Evolutionary conservation across 495 filamentous ascomycete species (phyloP).

Genomic region (Bryoglossum gracile): DNA sequence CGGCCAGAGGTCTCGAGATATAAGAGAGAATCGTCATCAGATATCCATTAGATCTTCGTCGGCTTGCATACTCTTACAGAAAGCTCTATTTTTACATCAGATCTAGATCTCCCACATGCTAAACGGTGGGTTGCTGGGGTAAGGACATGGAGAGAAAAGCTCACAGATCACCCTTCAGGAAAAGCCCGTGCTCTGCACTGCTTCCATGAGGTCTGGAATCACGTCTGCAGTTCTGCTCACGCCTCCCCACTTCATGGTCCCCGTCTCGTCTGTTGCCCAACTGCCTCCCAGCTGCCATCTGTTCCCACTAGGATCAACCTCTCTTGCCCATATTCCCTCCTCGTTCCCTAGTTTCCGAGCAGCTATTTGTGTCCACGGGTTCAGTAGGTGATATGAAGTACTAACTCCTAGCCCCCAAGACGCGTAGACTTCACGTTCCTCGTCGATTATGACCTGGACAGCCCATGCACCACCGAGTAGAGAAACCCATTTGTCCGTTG

Average conservation of each 20-base stretch:
- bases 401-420: conserved; percentile 49
- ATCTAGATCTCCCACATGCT: not conserved
- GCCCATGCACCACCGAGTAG: conserved; percentile 45
- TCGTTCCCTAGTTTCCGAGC: conserved; percentile 40
- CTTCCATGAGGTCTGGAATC: conserved; percentile 12
- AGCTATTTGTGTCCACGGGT: conserved; percentile 37
- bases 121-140: no score
- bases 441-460: conserved; percentile 47
- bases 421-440: conserved; percentile 42
- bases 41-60: not conserved
- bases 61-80: not conserved
- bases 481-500: conserved; percentile 48
- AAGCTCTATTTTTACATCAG: not conserved
- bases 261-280: conserved; percentile 44
- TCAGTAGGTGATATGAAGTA: conserved; percentile 46
- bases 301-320: conserved; percentile 43
- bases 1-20: no score
- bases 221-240: conserved; percentile 40
- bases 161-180: not conserved
- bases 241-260: conserved; percentile 40
- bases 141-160: not conserved
- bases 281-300: conserved; percentile 51
- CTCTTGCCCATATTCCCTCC: conserved; percentile 49
- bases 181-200: not conserved
- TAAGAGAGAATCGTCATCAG: no score